Evolutionary conservation across 305 asterid genomes (phyloP), one percentile per base, ranked within the genome.

Genomic region (Nicotiana rustica): DNA sequence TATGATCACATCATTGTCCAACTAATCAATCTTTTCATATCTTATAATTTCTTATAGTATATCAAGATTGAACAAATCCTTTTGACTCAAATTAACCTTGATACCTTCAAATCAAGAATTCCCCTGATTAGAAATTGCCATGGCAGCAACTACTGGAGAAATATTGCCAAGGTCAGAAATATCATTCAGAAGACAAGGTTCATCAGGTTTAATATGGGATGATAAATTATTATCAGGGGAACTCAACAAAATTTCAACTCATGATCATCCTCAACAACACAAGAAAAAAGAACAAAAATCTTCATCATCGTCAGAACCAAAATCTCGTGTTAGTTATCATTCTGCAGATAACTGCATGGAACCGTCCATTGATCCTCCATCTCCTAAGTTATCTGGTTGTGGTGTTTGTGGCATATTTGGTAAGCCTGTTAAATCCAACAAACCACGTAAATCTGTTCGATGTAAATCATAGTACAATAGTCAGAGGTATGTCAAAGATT

Each of bases 151-250:
- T 44, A 2, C 10, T 6, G 79, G 62, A 6, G 79, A 73, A 73
- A 47, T 73, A 18, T 83, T 91, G 57, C 91, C 82, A 84, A 91
- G 92, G 73, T 89, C 91, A 6, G 90, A 88, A 78, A 81, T 82
- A 60, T 88, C 94, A 19, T 91, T 91, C 38, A 84, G 92, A 87
- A 87, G 94, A 56, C 88, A 84, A 80, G 94, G 94, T 36, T 91
- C 94, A 13, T 91, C 92, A 62, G 92, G 92, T 9, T 69, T 88
- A 59, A 87, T 91, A 19, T 91, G 92, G 94, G 91, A 89, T 66
- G 91, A 91, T 78, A 87, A 81, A 57, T 12, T 84, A 35, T 84
- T 91, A 47, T 87, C 91, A 2, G 89, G 88, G 13, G 92, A 91
- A 67, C 60, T 85, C 79, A 84, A 80, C 77, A 86, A 86, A 76